Base-by-base conservation (phyloP, 495 filamentous ascomycete genomes). In the Sphaerosporella brunnea region DNA sequence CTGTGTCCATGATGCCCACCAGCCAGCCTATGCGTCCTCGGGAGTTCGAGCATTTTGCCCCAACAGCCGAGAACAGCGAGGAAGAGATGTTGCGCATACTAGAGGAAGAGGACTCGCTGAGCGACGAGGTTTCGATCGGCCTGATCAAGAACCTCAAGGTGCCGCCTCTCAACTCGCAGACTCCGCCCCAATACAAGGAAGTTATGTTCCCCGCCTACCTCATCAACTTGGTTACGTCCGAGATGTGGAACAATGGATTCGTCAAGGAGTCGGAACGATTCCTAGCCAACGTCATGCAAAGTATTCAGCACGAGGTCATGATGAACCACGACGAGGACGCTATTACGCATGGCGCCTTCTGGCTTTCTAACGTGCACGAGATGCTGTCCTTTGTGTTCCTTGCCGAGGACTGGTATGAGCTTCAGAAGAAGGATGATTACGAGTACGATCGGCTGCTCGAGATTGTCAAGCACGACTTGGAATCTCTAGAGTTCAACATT, bases 231-330 rank as follows among this genome's bases (percentile, higher is more conserved):
- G 90, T 99, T 38, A 99, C 90, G 11, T 93, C 85, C 10, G 90
- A 99, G 66, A 99, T 99, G 90, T 99, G 90, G 90, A 99, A 99
- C 69, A 99, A 99, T 58, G 90, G 90, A 21, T 99, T 93, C 61
- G 92, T 99, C 52, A 96, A 99, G 69, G 90, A 99, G 67, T 96
- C 90, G 19, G 90, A 99, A 66, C 82, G 87, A 47, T 99, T 99
- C 70, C 68, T 99, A 46, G 90, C 90, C 48, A 99, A 96, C 62
- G 88, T 99, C 54, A 99, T 99, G 90, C 90, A 96, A 62, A 92
- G 84, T 16, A 93, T 99, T 56, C 90, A 99, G 60, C 88, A 95
- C 60, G 90, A 96, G 60, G 90, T 99, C 41, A 96, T 96, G 92
- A 49, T 93, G 54, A 84, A 95, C 58, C 87, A 96, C 47, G 88